A percentile compares a stretch with the other conserved stretches of the same genome.
Evolutionary conservation across 768 basidiomycete species (phyloP).

Genomic region (Chalciporus chontae): DNA sequence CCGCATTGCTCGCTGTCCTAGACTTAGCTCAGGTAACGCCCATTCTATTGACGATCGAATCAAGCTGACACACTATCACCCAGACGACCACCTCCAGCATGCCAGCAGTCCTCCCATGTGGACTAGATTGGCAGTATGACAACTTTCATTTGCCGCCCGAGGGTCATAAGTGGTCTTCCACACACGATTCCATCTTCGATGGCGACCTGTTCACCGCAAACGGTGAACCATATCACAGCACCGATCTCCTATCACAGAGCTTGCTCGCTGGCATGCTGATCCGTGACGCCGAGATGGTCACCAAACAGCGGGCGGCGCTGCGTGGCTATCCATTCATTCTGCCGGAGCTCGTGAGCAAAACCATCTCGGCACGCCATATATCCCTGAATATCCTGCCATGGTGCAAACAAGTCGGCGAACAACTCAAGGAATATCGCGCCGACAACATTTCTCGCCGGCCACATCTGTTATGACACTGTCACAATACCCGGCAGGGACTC

Average conservation of each 20-base stretch:
- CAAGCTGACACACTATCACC: background rate
- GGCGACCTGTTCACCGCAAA: background rate
- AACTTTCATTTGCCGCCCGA: background rate
- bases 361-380: no score
- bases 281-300: background rate
- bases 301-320: background rate
- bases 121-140: background rate
- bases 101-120: background rate
- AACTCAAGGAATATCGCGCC: no score
- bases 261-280: background rate
- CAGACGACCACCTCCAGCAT: background rate
- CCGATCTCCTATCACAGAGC: background rate
- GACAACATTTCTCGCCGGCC: no score
- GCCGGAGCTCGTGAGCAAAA: no score
- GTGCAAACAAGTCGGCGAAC: no score
- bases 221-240: background rate
- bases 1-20: no score
- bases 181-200: background rate
- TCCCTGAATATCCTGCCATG: no score
- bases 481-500: no score
- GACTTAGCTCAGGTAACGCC: background rate
- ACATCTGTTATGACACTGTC: no score
- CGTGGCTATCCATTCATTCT: no score
- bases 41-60: background rate
- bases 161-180: background rate